phyloP scores from a whole-genome alignment of 2,329 filamentous ascomycete species.

The Phialophora tarda region DNA sequence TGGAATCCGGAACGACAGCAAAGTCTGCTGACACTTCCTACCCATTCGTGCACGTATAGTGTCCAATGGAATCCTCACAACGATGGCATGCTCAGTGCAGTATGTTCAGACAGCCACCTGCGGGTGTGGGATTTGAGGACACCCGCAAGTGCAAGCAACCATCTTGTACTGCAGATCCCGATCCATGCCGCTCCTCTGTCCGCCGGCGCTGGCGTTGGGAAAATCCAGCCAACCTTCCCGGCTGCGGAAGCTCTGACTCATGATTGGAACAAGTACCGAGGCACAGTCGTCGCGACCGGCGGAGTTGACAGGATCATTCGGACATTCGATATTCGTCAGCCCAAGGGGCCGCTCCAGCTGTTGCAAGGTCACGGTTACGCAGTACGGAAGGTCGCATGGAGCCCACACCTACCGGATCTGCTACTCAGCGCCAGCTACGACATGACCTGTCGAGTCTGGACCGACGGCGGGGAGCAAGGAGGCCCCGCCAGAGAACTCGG shows the following conservation, averaged over 20 bases:
- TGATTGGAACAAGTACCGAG: slow-evolving; percentile 98
- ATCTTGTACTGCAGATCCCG: slow-evolving; percentile 80
- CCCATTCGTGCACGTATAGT: slow-evolving; percentile 92
- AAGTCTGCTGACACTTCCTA: slow-evolving; percentile 83
- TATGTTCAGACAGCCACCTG: slow-evolving; percentile 85
- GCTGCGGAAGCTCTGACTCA: slow-evolving; percentile 88
- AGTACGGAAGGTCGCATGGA: slow-evolving; percentile 84
- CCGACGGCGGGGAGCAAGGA: slow-evolving; percentile 67
- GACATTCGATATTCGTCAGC: slow-evolving; percentile 86
- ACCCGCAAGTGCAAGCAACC: slow-evolving; percentile 83
- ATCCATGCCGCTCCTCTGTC: slow-evolving; percentile 67
- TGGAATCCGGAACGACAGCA: slow-evolving; percentile 80
- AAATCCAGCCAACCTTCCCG: slow-evolving; percentile 51
- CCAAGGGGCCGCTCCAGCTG: slow-evolving; percentile 72
- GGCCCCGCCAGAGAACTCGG: slow-evolving; percentile 68
- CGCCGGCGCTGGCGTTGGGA: slow-evolving; percentile 28
- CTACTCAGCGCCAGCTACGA: slow-evolving; percentile 92
- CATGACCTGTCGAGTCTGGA: slow-evolving; percentile 96
- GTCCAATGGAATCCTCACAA: slow-evolving; percentile 89
- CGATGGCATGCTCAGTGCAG: slow-evolving; percentile 82
- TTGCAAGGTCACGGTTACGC: slow-evolving; percentile 91
- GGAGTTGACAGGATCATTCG: slow-evolving; percentile 87
- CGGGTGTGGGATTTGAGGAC: slow-evolving; percentile 91
- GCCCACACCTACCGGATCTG: slow-evolving; percentile 87
- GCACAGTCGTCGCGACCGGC: slow-evolving; percentile 80